phyloP scores from a whole-genome alignment of 495 filamentous ascomycete species.

The Hypomontagnella monticulosa region DNA sequence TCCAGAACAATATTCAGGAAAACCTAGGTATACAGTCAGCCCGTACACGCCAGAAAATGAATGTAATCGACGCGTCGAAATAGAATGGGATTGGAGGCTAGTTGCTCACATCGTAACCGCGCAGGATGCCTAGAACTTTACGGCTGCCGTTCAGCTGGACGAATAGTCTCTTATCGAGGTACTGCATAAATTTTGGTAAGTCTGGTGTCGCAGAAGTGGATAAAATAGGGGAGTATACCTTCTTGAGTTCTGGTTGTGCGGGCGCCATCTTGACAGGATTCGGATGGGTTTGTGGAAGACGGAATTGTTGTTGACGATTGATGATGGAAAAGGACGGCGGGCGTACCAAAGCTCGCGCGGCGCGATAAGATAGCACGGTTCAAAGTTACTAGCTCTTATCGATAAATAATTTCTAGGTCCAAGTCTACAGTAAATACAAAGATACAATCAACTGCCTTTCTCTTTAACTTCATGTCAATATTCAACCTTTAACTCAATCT shows the following conservation, averaged over 20 bases:
- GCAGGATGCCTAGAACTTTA: constrained; percentile 92
- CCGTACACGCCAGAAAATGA: neutral
- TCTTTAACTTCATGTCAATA: neutral
- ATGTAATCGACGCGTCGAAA: neutral
- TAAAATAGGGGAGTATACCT: constrained; percentile 63
- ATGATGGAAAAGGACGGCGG: constrained; percentile 21
- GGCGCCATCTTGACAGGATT: constrained; percentile 80
- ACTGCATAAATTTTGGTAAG: constrained; percentile 63
- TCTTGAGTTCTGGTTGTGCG: constrained; percentile 98
- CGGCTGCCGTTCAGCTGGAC: constrained; percentile 97
- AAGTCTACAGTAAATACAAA: too few species aligned
- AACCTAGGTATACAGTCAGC: constrained; percentile 65
- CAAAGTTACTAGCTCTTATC: constrained; percentile 28
- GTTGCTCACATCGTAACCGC: constrained; percentile 91
- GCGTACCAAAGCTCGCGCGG: constrained; percentile 9
- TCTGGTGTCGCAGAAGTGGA: neutral
- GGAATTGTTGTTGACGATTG: constrained; percentile 14
- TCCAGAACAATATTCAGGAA: constrained; percentile 99
- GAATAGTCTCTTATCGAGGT: constrained; percentile 98
- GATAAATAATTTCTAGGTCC: constrained; percentile 30
- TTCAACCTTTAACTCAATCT: too few species aligned
- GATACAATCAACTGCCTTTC: too few species aligned
- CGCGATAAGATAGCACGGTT: constrained; percentile 30
- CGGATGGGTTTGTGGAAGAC: constrained; percentile 16
- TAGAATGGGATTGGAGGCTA: neutral